Evolutionary conservation across 345 rosid species (phyloP), one percentile per base, ranked within the genome.

Genomic region (Noccaea bulbosa): DNA sequence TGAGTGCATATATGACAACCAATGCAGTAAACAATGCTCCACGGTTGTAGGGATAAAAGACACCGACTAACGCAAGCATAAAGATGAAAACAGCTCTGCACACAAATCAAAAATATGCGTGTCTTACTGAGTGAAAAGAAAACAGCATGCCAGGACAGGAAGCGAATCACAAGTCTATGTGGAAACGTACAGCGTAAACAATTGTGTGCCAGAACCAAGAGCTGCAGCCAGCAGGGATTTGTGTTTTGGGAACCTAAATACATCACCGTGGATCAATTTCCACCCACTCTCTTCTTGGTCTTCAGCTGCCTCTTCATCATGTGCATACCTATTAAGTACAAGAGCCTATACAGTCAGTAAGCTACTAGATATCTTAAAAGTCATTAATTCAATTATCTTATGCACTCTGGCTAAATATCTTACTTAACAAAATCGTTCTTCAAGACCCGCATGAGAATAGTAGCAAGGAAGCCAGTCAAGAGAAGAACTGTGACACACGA

Each of bases 211-310:
- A 73, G 82, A 81, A 16, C 88, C 88, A 57, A 85, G 77, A 8
- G 88, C 79, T 22, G 88, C 86, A 20, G 83, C 82, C 47, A 85
- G 69, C 40, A 85, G 8, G 11, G 86, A 85, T 32, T 79, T 79
- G 50, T 79, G 75, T 60, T 81, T 75, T 0, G 88, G 85, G 58
- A 72, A 83, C 52, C 86, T 75, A 70, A 83, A 85, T 5, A 82
- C 85, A 70, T 85, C 86, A 27, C 76, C 76, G 47, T 78, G 79
- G 34, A 78, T 74, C 50, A 69, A 52, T 63, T 78, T 78, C 81
- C 81, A 85, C 62, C 86, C 86, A 62, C 81, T 81, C 80, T 85
- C 88, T 32, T 85, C 89, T 55, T 83, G 83, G 47, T 85, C 89
- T 67, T 83, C 85, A 72, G 80, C 82, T 15, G 82, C 66, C 49